phyloP scores from a whole-genome alignment of 1,139 yeast species.

The Wickerhamomyces sp. region DNA sequence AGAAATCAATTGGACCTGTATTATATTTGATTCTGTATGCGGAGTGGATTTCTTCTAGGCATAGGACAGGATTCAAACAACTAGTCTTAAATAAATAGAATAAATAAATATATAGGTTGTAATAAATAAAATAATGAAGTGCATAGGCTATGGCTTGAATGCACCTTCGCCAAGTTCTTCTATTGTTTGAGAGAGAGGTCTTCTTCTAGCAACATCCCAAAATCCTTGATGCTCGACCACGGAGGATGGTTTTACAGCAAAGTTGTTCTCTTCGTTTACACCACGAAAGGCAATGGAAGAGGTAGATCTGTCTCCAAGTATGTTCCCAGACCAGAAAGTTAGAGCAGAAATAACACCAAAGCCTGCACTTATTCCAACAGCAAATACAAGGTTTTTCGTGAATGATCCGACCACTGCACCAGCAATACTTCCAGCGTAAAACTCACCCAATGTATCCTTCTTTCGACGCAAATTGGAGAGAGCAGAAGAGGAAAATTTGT shows the following conservation, averaged over 20 bases:
- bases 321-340: constrained; percentile 43
- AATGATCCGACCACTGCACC: constrained; percentile 38
- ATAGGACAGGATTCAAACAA: background rate
- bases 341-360: constrained; percentile 34
- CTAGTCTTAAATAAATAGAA: constrained; percentile 2
- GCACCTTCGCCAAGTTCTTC: constrained; percentile 55
- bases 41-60: background rate
- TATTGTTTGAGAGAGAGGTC: constrained; percentile 77
- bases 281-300: constrained; percentile 34
- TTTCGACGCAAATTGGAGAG: constrained; percentile 39
- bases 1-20: too few relatives aligned
- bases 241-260: constrained; percentile 10
- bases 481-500: constrained; percentile 33
- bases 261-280: constrained; percentile 14
- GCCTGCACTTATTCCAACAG: constrained; percentile 38
- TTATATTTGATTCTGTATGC: background rate
- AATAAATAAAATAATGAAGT: background rate
- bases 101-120: constrained; percentile 2
- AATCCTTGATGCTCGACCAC: constrained; percentile 50
- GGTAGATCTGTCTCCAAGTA: constrained; percentile 27
- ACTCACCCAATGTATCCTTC: constrained; percentile 41
- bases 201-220: constrained; percentile 80
- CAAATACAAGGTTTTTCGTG: constrained; percentile 36
- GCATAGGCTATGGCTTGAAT: constrained; percentile 14
- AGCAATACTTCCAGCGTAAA: constrained; percentile 46